A percentile compares a stretch with the other conserved stretches of the same genome.
These are phyloP conservation scores for Ganoderma resinaceum DNA, from an alignment of 1,284 basidiomycete species.

Conservation along the genomic window DNA sequence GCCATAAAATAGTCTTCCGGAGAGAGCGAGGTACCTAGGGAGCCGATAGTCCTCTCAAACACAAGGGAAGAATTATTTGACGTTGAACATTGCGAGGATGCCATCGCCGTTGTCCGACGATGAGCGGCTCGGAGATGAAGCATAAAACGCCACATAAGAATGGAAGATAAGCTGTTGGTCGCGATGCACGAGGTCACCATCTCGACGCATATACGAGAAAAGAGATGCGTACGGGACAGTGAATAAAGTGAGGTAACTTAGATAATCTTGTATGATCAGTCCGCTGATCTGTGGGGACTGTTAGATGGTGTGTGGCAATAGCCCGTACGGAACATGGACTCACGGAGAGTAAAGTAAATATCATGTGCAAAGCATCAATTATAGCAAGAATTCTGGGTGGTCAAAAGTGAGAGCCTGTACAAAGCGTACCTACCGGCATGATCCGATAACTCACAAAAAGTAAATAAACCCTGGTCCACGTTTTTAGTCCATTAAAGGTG, in stretches of 20 bases:
- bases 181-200: not conserved
- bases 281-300: not conserved
- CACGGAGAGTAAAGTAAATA: not conserved
- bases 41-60: not conserved
- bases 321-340: not conserved
- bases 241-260: not conserved
- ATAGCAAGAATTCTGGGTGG: not conserved
- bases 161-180: not conserved
- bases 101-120: not conserved
- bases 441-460: not conserved
- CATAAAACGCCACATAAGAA: constrained; percentile 3
- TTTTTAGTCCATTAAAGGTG: not conserved
- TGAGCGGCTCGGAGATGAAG: not conserved
- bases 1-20: not conserved
- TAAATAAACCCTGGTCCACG: not conserved
- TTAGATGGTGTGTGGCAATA: not conserved
- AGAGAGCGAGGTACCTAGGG: not conserved
- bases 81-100: not conserved
- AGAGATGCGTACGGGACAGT: not conserved
- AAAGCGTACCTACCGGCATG: not conserved
- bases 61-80: not conserved
- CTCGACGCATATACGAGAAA: not conserved
- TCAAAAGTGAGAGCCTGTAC: not conserved
- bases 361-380: not conserved
- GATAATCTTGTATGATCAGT: not conserved